Base-by-base conservation (phyloP, 495 filamentous ascomycete genomes). In the Xylaria grammica region DNA sequence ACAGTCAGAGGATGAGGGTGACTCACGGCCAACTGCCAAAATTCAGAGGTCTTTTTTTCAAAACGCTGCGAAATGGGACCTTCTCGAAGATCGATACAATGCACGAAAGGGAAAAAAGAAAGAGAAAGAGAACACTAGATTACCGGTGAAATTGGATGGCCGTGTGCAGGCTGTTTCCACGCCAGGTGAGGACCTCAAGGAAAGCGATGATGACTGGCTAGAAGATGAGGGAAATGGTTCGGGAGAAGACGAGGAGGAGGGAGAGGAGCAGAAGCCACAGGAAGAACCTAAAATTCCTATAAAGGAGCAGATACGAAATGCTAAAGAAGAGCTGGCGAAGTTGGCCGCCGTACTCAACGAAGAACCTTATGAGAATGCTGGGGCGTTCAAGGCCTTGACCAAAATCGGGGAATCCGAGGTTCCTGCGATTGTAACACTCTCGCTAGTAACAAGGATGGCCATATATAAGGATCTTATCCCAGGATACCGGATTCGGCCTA, bases 391-490 rank as follows among this genome's bases (percentile, higher is more conserved):
- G 74, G 84, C 84, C 7, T 78, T 99, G 74, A 87, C 89, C 17
- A 84, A 90, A 65, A 86, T 98, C 69, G 89, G 87, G 36, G 81
- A 89, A 46, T 89, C 88, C 2, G 72, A 80, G 8, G 89, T 93
- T 63, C 73, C 84, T 34, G 88, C 90, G 6, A 88, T 98, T 69
- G 87, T 90, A 78, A 95, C 92, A 71, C 81, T 99, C 55, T 90
- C 89, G 24, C 75, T 99, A 27, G 91, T 87, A 17, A 90, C 93
- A 20, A 93, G 97, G 75, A 82, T 94, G 72, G 88, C 94, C 7
- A 84, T 97, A n/a, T 99, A 92, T 77, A 96, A 93, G 73, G 94
- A 98, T 79, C 83, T 97, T 45, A 97, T 99, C 50, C 95, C 95
- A 0, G 95, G 94, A 7, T 99, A 98, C 69, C 84, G 95, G 38